phyloP scores from a whole-genome alignment of 1,284 basidiomycete species.

The Sanguinoderma infundibulare region DNA sequence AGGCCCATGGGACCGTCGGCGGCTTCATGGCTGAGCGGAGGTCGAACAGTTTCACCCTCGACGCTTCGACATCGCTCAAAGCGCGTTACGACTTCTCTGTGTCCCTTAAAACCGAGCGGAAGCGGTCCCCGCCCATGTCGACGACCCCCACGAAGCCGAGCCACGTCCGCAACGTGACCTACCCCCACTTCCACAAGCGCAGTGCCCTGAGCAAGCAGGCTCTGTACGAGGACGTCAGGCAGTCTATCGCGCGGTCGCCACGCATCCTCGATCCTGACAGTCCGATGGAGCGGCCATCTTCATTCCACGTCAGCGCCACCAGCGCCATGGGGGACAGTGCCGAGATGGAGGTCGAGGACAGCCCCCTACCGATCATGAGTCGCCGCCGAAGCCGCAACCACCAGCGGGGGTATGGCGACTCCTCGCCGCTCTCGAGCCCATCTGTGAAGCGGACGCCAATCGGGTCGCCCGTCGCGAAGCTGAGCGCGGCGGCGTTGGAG shows the following conservation, averaged over 20 bases:
- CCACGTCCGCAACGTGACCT: slow-evolving; percentile 39
- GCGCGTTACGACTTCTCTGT: slow-evolving; percentile 60
- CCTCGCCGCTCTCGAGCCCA: slow-evolving; percentile 19
- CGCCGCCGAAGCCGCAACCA: slow-evolving; percentile 29
- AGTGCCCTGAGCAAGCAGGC: slow-evolving; percentile 37
- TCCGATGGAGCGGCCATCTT: slow-evolving; percentile 6
- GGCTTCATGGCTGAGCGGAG: slow-evolving; percentile 24
- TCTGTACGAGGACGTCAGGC: slow-evolving; percentile 6
- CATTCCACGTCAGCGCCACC: slow-evolving; percentile 12
- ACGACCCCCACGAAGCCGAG: slow-evolving; percentile 14
- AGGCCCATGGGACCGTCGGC: slow-evolving; percentile 40
- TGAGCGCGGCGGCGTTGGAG: slow-evolving; percentile 8
- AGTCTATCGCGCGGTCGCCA: slow-evolving; percentile 32
- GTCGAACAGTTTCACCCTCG: slow-evolving; percentile 32
- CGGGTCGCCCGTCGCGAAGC: slow-evolving; percentile 25
- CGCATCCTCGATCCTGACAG: slow-evolving; percentile 25
- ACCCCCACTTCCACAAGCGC: slow-evolving; percentile 43
- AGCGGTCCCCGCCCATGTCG: slow-evolving; percentile 27
- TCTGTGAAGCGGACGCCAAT: slow-evolving; percentile 28
- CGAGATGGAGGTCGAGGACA: slow-evolving; percentile 27
- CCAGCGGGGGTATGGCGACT: slow-evolving; percentile 36
- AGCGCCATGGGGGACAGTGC: slow-evolving; percentile 9
- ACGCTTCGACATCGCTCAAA: slow-evolving; percentile 42
- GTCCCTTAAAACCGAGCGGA: slow-evolving; percentile 53
- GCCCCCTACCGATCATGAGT: slow-evolving; percentile 26